Evolutionary conservation across 352 stramenopile species (phyloP), one percentile per base, ranked within the genome.

Genomic region (Phytophthora tubulina): DNA sequence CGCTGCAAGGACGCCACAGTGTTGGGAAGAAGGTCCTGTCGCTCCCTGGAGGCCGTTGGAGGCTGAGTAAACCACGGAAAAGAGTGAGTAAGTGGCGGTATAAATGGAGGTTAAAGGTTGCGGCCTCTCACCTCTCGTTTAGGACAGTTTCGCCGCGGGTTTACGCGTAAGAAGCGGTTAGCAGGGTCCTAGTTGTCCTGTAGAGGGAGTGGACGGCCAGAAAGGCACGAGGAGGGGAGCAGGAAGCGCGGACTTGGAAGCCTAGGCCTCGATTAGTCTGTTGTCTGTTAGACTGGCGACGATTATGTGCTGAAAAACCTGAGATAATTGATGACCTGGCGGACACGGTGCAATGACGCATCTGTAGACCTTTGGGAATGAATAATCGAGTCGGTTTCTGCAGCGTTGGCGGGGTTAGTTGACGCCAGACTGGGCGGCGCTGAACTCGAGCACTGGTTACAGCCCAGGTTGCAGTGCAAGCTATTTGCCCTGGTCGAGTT

Each of bases 371-470:
- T 73, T 33, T 14, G 2, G 15, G 21, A 76, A 49, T 3, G 0
- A 2, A 73, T 81, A 71, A 67, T 79, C 67, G 38, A 79, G 72
- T 79, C 72, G 63, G 72, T 79, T 76, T 76, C 53, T 50, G 59
- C 13, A 52, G 10, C 10, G 41, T 11, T 41, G 21, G 33, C 48
- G 15, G 48, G 63, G 14, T n/a, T 36, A 5, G 45, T 52, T 70
- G 42, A 46, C 63, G 63, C 45, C 63, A 65, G 63, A 50, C 31
- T 36, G 15, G 44, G 32, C 58, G 58, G 36, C n/a, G n/a, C 41
- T n/a, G 41, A 46, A 46, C 41, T 46, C 41, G 21, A 46, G 21
- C 21, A 27, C 21, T 27, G 21, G 21, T 27, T 27, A 27, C 21
- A 27, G 21, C 21, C 21, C 21, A 27, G 21, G 21, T 27, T 27